These are phyloP conservation scores for Suillus discolor DNA, from an alignment of 768 basidiomycete species.

Conservation along the genomic window DNA sequence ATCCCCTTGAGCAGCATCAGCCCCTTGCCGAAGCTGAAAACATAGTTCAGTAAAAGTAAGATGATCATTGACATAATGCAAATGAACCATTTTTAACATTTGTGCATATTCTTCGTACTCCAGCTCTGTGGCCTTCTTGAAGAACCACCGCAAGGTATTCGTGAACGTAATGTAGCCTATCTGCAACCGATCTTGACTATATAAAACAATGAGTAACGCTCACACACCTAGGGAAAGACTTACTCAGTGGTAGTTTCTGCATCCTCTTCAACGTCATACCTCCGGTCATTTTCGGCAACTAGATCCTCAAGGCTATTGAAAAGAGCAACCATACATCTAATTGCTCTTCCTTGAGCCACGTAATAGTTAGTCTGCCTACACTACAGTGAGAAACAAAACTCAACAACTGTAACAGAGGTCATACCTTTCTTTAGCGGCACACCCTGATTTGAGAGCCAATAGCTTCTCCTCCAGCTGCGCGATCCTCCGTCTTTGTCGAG, in stretches of 20 bases:
- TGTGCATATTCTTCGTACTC: neutral
- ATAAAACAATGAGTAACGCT: neutral
- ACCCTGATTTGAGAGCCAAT: neutral
- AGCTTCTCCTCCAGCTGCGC: neutral
- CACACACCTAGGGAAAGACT: neutral
- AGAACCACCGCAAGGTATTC: neutral
- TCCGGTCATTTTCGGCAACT: neutral
- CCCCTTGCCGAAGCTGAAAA: too few species aligned
- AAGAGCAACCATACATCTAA: neutral
- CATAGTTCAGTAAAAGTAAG: too few species aligned
- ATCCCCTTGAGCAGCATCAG: too few species aligned
- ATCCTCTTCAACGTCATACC: neutral
- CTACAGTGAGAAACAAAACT: neutral
- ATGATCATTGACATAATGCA: too few species aligned
- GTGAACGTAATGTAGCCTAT: neutral
- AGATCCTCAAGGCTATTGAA: neutral
- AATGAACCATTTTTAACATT: neutral
- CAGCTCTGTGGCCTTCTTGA: neutral
- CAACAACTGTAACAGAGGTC: too few species aligned
- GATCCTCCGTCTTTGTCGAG: neutral
- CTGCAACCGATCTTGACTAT: neutral
- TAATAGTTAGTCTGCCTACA: neutral
- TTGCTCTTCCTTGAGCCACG: neutral
- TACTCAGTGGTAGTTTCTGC: neutral
- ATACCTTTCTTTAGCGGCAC: neutral